Base-by-base conservation (phyloP, 2,329 filamentous ascomycete genomes). In the Akanthomyces uredinophilus region DNA sequence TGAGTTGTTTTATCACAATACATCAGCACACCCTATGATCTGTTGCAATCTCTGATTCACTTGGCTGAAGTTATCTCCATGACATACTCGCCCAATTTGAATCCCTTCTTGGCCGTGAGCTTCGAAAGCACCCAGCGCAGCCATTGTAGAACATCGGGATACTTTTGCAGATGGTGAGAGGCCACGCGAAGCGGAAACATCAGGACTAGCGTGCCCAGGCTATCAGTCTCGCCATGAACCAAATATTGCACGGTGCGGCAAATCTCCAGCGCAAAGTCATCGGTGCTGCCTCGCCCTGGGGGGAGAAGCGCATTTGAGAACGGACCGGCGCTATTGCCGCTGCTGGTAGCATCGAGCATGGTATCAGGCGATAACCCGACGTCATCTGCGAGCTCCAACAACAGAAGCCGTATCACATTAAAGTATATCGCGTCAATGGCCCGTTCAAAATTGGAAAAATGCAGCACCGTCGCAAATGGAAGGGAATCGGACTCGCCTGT, bases 241-340 rank as follows among this genome's bases (percentile, higher is more conserved):
- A 60, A 18, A 22, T 60, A 60, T 39, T 60, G 27, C 41, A 55
- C 43, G 27, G 50, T 54, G 41, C 51, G 43, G 18, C 22, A 61
- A 18, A 55, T 61, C 8, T 41, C 43, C 10, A 50, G 29, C 1
- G 59, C 41, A 49, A 52, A 61, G 1, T 24, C 32, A 2, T 49
- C 20, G 7, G 13, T 3, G 11, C 14, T 8, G n/a, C 51, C 51
- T 24, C 41, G 50, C 3, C 59, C 51, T 3, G 59, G 43, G 8
- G 32, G 32, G 5, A 54, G 18, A 3, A 55, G 37, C 18, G 43
- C 50, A 49, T 61, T 55, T 7, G 51, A 39, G 6, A 61, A 61
- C 3, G 51, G 43, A 10, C 43, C 51, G 4, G 16, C 2, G 3
- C 3, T 43, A 7, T 13, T 18, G 37, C 14, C 13, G 14, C 37